A percentile compares a stretch with the other conserved stretches of the same genome.
phyloP scores from a whole-genome alignment of 805 yeast species.

The Priceomyces melissophilus region DNA sequence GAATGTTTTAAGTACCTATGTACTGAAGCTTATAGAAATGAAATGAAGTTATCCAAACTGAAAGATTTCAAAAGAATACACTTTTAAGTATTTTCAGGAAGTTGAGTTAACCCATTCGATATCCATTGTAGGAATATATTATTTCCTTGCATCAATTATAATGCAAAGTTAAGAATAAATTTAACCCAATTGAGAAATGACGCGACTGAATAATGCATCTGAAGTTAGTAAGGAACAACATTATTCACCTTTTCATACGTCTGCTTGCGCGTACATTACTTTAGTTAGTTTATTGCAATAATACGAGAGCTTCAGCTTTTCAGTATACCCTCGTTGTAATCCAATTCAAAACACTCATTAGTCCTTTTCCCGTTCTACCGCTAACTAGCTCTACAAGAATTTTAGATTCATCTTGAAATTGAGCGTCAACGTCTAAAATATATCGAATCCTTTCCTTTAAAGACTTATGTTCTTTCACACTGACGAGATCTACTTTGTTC shows the following conservation, averaged over 20 bases:
- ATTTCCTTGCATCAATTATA: too few relatives aligned
- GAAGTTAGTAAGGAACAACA: too few relatives aligned
- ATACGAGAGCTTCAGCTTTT: neutral
- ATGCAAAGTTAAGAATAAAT: neutral
- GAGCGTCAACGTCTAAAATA: constrained; percentile 16
- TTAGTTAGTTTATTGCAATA: neutral
- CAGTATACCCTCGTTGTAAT: constrained; percentile 16
- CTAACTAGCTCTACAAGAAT: constrained; percentile 30
- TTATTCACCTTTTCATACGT: too few relatives aligned
- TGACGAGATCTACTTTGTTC: constrained; percentile 69
- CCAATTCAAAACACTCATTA: constrained; percentile 25
- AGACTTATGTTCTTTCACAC: constrained; percentile 16
- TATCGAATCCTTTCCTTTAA: constrained; percentile 13
- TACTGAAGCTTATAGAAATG: too few relatives aligned
- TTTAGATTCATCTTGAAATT: constrained; percentile 17
- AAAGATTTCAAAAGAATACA: too few relatives aligned
- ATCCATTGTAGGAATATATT: too few relatives aligned
- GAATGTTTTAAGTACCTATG: too few relatives aligned
- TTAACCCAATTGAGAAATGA: neutral
- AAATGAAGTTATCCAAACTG: too few relatives aligned
- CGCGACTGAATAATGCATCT: too few relatives aligned
- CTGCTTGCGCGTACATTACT: neutral
- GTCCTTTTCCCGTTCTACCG: constrained; percentile 33
- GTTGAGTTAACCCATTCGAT: too few relatives aligned
- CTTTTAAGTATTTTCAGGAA: too few relatives aligned